These are phyloP conservation scores for Cornus florida DNA, from an alignment of 148 eudicot species.

Conservation along the genomic window DNA sequence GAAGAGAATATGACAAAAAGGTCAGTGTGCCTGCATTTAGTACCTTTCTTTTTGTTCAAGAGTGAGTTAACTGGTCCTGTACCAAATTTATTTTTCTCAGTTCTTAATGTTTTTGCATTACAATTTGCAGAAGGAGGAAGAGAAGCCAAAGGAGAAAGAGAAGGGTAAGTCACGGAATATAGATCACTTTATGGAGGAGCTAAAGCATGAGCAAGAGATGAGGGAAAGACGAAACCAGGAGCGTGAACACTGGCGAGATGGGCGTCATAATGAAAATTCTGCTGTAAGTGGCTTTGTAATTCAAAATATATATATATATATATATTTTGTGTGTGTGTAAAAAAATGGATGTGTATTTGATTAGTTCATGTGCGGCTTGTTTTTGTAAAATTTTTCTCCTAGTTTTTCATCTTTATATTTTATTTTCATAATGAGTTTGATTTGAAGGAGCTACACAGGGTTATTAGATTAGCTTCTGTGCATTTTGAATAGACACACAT, in stretches of 20 bases:
- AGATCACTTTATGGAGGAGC: conserved; percentile 96
- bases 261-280: conserved; percentile 62
- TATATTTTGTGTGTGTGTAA: background rate
- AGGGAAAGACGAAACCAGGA: conserved; percentile 92
- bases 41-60: background rate
- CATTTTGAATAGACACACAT: background rate
- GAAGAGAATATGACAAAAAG: conserved; percentile 82
- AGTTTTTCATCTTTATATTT: background rate
- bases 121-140: conserved; percentile 57
- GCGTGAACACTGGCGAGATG: conserved; percentile 75
- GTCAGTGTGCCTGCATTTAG: conserved; percentile 35
- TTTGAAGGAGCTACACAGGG: conserved; percentile 4
- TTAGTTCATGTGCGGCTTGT: background rate
- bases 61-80: conserved; percentile 1
- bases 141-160: conserved; percentile 88
- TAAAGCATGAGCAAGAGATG: conserved; percentile 92
- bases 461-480: background rate
- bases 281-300: conserved; percentile 42
- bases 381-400: background rate
- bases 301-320: background rate
- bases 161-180: conserved; percentile 87
- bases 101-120: conserved; percentile 1
- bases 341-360: background rate
- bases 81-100: conserved; percentile 8
- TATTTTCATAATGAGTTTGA: background rate